These are phyloP conservation scores for Pisolithus albus DNA, from an alignment of 768 basidiomycete species.

Conservation along the genomic window DNA sequence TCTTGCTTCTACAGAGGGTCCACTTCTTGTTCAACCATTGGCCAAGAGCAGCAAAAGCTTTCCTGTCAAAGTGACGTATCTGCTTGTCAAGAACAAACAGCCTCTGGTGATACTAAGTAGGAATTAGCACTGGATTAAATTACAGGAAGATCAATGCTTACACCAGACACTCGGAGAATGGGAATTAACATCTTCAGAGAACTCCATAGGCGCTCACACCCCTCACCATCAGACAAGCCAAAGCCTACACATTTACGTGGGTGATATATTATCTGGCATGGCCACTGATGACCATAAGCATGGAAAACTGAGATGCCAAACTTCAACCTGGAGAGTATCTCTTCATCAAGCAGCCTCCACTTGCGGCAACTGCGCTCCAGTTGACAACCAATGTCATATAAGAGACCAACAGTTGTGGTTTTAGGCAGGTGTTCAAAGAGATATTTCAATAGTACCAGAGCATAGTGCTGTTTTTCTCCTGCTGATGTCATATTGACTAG, in stretches of 20 bases:
- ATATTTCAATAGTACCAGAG: background rate
- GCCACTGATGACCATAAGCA: conserved; percentile 30
- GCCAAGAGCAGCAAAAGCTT: background rate
- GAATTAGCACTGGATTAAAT: background rate
- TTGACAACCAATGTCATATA: too few species aligned
- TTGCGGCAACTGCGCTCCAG: too few species aligned
- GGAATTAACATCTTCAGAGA: conserved; percentile 17
- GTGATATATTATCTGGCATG: conserved; percentile 31
- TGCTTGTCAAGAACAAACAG: conserved; percentile 9
- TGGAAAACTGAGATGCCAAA: conserved; percentile 28
- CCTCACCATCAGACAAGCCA: conserved; percentile 32
- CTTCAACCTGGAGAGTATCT: too few species aligned
- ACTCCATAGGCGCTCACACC: conserved; percentile 30
- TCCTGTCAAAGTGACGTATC: background rate
- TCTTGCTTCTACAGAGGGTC: background rate
- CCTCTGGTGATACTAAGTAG: conserved; percentile 5
- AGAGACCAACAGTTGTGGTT: too few species aligned
- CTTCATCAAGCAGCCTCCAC: too few species aligned
- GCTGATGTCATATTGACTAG: background rate
- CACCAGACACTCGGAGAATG: conserved; percentile 11
- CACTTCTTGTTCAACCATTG: conserved; percentile 5
- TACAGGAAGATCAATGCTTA: conserved; percentile 4
- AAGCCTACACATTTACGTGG: conserved; percentile 23
- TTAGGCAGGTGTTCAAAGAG: conserved; percentile 2
- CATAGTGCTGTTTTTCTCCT: background rate